Conservation (phyloP, 23 red algal species). For the Gracilaria domingensis region DNA sequence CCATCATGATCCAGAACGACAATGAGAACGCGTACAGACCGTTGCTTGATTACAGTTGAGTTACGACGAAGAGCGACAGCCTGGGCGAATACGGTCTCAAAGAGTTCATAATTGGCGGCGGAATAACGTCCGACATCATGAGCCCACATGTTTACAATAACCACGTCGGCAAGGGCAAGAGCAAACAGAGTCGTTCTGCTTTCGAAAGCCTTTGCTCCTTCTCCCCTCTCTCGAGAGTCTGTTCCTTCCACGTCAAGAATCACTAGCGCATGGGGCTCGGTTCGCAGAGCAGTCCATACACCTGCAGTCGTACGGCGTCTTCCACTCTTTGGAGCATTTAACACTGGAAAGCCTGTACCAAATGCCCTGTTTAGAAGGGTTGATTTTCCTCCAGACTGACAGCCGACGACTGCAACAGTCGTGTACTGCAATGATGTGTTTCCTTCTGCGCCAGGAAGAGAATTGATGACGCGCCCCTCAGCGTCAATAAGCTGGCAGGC, state of each 20-base stretch:
- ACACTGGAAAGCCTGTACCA: conserved; percentile 93
- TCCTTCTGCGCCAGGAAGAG: conserved; percentile 11
- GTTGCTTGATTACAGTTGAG: conserved; percentile 9
- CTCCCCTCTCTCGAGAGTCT: conserved; percentile 92
- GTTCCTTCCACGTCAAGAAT: conserved; percentile 99
- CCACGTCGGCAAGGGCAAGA: conserved; percentile 77
- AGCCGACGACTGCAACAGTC: conserved; percentile 86
- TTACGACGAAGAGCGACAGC: conserved; percentile 53
- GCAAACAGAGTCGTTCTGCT: conserved; percentile 85
- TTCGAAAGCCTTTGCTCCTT: conserved; percentile 82
- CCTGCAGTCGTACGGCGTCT: conserved; percentile 90
- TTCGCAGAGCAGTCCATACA: conserved; percentile 68
- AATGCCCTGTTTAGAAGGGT: conserved; percentile 94
- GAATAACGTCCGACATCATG: conserved; percentile 95
- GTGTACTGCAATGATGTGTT: conserved; percentile 47
- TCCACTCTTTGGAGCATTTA: conserved; percentile 79
- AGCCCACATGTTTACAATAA: conserved; percentile 97
- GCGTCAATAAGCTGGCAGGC: conserved; percentile 69
- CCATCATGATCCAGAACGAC: conserved; percentile 87
- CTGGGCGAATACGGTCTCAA: conserved; percentile 86
- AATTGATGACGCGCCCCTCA: conserved; percentile 48
- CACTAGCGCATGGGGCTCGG: conserved; percentile 21
- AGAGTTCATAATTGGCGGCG: conserved; percentile 89
- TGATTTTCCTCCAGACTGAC: conserved; percentile 94
- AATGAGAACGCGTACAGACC: conserved; percentile 69